Conservation (phyloP, 352 stramenopile genomes). For the Vaucheria bursata region DNA sequence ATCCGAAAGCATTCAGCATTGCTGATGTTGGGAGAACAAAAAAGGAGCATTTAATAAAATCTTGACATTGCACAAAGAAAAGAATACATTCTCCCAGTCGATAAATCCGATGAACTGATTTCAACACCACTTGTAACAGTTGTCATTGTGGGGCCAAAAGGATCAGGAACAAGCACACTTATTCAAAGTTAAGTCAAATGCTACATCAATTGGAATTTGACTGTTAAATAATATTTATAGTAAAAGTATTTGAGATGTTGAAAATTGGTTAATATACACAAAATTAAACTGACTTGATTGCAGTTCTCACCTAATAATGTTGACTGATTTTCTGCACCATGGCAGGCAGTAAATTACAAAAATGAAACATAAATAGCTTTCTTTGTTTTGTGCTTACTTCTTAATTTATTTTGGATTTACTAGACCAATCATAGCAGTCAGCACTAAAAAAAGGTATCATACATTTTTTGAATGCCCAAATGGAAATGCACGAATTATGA, state of each 20-base stretch:
- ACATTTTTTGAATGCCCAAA: constrained; percentile 99
- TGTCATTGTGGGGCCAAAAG: constrained; percentile 91
- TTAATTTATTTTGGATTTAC: constrained; percentile 19
- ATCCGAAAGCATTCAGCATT: constrained; percentile 90
- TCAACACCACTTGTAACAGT: constrained; percentile 80
- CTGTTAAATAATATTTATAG: too few relatives aligned
- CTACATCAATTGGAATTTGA: constrained; percentile 85
- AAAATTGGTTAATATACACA: too few relatives aligned
- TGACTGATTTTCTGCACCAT: too few relatives aligned
- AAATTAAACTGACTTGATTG: too few relatives aligned
- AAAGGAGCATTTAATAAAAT: constrained; percentile 92
- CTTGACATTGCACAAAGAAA: constrained; percentile 88
- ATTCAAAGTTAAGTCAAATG: constrained; percentile 96
- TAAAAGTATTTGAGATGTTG: too few relatives aligned
- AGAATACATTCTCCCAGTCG: constrained; percentile 82
- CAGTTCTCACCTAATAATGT: too few relatives aligned
- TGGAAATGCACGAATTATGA: constrained; percentile 69
- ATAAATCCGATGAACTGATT: constrained; percentile 64
- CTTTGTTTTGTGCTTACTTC: too few relatives aligned
- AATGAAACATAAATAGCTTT: too few relatives aligned
- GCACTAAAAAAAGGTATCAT: constrained; percentile 91
- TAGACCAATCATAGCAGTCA: constrained; percentile 97
- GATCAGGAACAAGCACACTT: constrained; percentile 93
- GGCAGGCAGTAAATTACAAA: too few relatives aligned
- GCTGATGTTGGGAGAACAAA: constrained; percentile 87